Evolutionary conservation across 768 basidiomycete species (phyloP).

Genomic region (Paxillus rubicundulus): DNA sequence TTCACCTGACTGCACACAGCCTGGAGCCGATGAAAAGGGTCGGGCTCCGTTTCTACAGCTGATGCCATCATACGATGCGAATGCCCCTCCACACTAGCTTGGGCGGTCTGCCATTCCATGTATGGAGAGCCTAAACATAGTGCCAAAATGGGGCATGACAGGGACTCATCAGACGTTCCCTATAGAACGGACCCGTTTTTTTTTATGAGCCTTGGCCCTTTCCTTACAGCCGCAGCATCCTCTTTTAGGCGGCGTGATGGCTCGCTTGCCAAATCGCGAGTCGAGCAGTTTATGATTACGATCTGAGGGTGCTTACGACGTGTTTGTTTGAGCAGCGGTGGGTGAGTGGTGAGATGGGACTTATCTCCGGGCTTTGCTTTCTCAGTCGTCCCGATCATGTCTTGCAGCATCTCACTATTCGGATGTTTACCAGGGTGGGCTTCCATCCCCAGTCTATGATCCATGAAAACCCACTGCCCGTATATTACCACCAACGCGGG

Average conservation of each 20-base stretch:
- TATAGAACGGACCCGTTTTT: constrained; percentile 29
- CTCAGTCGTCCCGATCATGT: neutral
- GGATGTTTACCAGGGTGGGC: neutral
- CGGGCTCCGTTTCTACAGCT: constrained; percentile 4
- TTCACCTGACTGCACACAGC: constrained; percentile 14
- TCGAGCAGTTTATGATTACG: neutral
- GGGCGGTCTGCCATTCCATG: constrained; percentile 1
- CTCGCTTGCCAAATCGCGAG: neutral
- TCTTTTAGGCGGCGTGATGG: constrained; percentile 7
- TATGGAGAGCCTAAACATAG: constrained; percentile 21
- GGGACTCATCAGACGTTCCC: constrained; percentile 28
- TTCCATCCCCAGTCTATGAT: neutral
- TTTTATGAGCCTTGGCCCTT: neutral
- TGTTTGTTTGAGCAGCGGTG: neutral
- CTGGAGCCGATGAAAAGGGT: constrained; percentile 13
- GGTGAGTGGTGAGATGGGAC: neutral
- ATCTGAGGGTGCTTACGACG: neutral
- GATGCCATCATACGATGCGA: constrained; percentile 3
- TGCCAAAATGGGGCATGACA: constrained; percentile 13
- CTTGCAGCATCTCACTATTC: constrained; percentile 3
- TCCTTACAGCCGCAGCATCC: constrained; percentile 8
- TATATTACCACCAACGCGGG: neutral
- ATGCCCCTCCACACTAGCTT: neutral
- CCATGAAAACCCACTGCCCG: too few relatives aligned
- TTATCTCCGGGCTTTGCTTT: constrained; percentile 12